phyloP scores from a whole-genome alignment of 2,329 filamentous ascomycete species.

The Scopulariopsis brevicaulis region DNA sequence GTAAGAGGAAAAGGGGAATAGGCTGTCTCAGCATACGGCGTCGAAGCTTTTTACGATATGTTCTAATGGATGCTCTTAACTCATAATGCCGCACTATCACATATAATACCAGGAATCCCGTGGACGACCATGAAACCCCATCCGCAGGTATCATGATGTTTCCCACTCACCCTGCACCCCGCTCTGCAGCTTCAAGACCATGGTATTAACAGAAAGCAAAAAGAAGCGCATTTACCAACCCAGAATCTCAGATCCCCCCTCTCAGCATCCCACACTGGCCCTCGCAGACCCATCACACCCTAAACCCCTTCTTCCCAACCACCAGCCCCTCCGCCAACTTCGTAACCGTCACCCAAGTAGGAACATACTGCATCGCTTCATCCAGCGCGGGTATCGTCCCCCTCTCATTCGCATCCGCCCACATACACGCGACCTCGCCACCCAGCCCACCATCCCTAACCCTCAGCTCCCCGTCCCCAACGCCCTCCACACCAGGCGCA shows the following conservation, averaged over 20 bases:
- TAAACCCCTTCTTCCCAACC: conserved; percentile 64
- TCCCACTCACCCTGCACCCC: background rate
- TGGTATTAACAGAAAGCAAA: background rate
- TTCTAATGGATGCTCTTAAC: background rate
- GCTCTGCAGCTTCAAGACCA: background rate
- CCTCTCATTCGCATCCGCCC: conserved; percentile 70
- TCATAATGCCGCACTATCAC: background rate
- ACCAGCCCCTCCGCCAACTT: conserved; percentile 72
- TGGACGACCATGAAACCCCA: background rate
- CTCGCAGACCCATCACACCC: conserved; percentile 24
- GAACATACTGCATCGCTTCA: conserved; percentile 65
- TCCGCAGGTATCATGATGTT: background rate
- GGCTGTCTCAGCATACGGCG: background rate
- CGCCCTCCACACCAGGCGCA: background rate
- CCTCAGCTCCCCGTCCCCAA: conserved; percentile 9
- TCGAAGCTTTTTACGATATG: background rate
- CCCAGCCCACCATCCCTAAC: conserved; percentile 24
- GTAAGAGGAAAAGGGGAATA: background rate
- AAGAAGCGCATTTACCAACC: background rate
- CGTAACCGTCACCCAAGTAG: conserved; percentile 66
- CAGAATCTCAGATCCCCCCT: no score
- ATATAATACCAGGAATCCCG: background rate
- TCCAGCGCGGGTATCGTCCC: conserved; percentile 73
- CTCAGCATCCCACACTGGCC: background rate
- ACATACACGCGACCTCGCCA: conserved; percentile 66